Evolutionary conservation across 257 asterid genomes (phyloP).

Genomic region (Voacanga thouarsii): DNA sequence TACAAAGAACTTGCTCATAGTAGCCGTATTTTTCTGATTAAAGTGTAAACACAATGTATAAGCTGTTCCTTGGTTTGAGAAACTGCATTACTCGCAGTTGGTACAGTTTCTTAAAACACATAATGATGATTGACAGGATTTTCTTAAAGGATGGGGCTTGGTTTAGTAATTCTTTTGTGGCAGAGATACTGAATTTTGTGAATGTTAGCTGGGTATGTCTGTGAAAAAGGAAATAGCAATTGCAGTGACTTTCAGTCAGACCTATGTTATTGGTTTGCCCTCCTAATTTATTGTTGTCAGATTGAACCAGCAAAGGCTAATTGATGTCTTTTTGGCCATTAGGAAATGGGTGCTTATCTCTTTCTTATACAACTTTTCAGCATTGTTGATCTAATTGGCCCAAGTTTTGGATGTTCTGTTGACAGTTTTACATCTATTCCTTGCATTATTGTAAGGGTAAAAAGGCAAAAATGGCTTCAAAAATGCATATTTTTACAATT

Average conservation of each 20-base stretch:
- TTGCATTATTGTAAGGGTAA: not conserved
- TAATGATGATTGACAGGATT: not conserved
- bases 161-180: not conserved
- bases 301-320: not conserved
- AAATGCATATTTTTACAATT: too few relatives aligned
- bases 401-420: not conserved
- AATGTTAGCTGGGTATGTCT: not conserved
- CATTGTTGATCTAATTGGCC: not conserved
- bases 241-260: not conserved
- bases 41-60: not conserved
- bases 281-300: not conserved
- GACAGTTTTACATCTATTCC: not conserved
- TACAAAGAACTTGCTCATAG: not conserved
- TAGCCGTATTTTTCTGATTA: not conserved
- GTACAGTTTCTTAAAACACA: not conserved
- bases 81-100: not conserved
- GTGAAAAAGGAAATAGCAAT: not conserved
- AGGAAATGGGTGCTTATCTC: not conserved
- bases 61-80: not conserved
- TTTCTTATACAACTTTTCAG: not conserved
- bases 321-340: not conserved
- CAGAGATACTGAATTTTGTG: not conserved
- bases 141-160: not conserved
- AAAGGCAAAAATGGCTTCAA: too few relatives aligned
- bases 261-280: not conserved